Evolutionary conservation across 2,329 filamentous ascomycete genomes (phyloP).

Genomic region (Acrocalymma vagum): DNA sequence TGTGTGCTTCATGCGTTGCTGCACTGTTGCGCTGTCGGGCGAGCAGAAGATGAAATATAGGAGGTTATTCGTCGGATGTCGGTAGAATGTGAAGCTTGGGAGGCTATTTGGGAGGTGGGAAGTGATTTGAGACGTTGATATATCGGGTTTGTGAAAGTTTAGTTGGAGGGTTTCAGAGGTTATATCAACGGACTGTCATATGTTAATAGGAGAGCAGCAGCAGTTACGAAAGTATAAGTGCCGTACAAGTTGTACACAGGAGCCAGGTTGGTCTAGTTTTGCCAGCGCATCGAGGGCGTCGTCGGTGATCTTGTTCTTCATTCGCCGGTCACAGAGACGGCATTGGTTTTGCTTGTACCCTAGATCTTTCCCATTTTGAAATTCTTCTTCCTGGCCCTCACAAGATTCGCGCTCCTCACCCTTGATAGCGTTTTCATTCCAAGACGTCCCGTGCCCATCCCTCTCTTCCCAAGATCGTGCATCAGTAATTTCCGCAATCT

Average conservation of each 20-base stretch:
- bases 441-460: constrained; percentile 9
- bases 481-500: constrained; percentile 34
- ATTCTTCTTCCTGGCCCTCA: not conserved
- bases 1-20: constrained; percentile 38
- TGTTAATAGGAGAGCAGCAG: constrained; percentile 1
- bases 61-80: constrained; percentile 16
- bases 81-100: constrained; percentile 40
- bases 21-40: constrained; percentile 30
- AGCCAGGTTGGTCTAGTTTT: constrained; percentile 14
- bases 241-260: constrained; percentile 32
- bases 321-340: constrained; percentile 39
- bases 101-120: constrained; percentile 16
- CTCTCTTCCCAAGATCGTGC: constrained; percentile 34
- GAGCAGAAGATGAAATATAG: constrained; percentile 38
- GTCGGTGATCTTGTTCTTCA: constrained; percentile 36
- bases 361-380: constrained; percentile 16
- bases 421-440: not conserved
- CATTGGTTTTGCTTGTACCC: constrained; percentile 37
- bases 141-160: constrained; percentile 2
- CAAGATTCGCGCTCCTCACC: not conserved
- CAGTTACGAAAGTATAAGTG: not conserved
- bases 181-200: constrained; percentile 23
- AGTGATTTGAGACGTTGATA: constrained; percentile 10
- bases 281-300: constrained; percentile 25
- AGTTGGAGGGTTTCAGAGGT: constrained; percentile 25